Evolutionary conservation across 2,329 filamentous ascomycete species (phyloP), one percentile per base, ranked within the genome.

Genomic region (Aschersonia sp.): DNA sequence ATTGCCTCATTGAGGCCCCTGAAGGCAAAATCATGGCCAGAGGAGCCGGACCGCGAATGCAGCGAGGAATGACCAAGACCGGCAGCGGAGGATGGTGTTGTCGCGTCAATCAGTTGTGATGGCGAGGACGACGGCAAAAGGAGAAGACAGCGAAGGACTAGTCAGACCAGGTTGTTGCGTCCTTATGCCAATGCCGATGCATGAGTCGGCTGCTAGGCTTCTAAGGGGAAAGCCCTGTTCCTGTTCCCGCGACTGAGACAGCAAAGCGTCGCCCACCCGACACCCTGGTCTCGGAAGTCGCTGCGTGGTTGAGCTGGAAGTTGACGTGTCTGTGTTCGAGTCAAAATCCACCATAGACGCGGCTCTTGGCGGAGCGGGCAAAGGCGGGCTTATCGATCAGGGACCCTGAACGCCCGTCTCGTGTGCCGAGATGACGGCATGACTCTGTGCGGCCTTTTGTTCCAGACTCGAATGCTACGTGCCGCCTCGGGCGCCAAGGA

Each of bases 181-280:
- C 58, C 54, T 58, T 57, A 55, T 47, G 54, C 48, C 45, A 46
- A 48, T 50, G 55, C 53, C 54, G 53, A 49, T 32, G 40, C 40
- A 43, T 43, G 40, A 43, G 53, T 47, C 31, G 50, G 44, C 49
- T 56, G 44, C 55, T 54, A 64, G 59, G 54, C 57, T 59, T 51
- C 59, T 58, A 47, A 63, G 61, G 49, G 58, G 55, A 46, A 63
- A 60, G 52, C 56, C 57, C 49, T 57, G 57, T 48, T 52, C 38
- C 9, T 55, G 57, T 48, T 52, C 38, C 9, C 54, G 53, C 48
- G 58, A 61, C 35, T 38, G 35, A 9, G 35, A 38, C 35, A 12
- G 7, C 7, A 38, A 12, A 38, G 7, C 7, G 35, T 38, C 35
- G 12, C 7, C 35, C 35, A 50, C 55, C 56, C 51, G 53, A 48